Evolutionary conservation across 306 rosid species (phyloP).

Genomic region (Cajanus cajan): DNA sequence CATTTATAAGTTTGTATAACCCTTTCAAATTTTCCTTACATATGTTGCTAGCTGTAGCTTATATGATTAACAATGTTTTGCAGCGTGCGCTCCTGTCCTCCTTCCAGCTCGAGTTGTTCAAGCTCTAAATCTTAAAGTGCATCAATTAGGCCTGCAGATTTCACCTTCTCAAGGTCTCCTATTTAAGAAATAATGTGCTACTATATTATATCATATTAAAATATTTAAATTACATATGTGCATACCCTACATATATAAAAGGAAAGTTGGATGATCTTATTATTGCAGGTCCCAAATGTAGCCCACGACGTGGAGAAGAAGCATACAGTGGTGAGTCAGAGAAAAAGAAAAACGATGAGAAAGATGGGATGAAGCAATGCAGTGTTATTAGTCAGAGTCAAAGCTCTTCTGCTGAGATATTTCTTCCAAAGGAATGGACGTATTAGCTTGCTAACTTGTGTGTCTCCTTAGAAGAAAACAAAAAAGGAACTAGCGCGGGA

Average conservation of each 20-base stretch:
- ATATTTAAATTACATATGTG: neutral
- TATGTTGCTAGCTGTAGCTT: no score
- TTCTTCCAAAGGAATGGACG: constrained; percentile 88
- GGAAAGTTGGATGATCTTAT: neutral
- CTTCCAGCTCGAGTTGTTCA: constrained; percentile 66
- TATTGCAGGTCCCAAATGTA: constrained; percentile 22
- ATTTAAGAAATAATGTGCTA: neutral
- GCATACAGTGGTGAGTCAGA: neutral
- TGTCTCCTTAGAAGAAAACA: neutral
- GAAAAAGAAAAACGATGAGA: constrained; percentile 31
- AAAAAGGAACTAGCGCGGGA: neutral
- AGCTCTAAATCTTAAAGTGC: constrained; percentile 76
- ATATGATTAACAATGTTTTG: neutral
- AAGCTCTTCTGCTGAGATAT: constrained; percentile 45
- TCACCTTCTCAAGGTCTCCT: constrained; percentile 53
- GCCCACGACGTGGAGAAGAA: constrained; percentile 15
- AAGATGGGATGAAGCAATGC: constrained; percentile 33
- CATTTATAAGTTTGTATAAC: no score
- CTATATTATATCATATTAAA: neutral
- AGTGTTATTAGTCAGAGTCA: constrained; percentile 33
- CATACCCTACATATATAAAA: neutral
- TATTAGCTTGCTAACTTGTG: no score
- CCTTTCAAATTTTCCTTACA: no score
- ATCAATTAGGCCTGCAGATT: constrained; percentile 56
- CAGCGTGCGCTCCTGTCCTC: constrained; percentile 70